Evolutionary conservation across 2,329 filamentous ascomycete genomes (phyloP).

Genomic region (Furcasterigmium furcatum): DNA sequence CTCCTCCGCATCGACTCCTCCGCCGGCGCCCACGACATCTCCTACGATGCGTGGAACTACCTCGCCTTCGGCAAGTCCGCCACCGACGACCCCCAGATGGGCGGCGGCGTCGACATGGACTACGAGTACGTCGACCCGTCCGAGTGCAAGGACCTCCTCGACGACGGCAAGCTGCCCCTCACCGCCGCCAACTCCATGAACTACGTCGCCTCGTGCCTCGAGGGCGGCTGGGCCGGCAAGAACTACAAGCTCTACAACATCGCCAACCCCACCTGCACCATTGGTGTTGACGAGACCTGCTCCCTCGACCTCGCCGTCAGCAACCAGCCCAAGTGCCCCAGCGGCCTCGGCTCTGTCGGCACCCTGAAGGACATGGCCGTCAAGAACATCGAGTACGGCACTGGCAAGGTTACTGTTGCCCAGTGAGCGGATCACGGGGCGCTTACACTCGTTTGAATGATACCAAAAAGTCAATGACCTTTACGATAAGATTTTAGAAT

Average conservation of each 20-base stretch:
- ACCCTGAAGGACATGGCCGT: slow-evolving; percentile 34
- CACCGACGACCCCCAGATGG: slow-evolving; percentile 36
- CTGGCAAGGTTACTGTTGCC: slow-evolving; percentile 30
- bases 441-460: too few species aligned
- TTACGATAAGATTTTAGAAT: too few species aligned
- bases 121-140: slow-evolving; percentile 44
- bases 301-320: slow-evolving; percentile 39
- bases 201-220: slow-evolving; percentile 45
- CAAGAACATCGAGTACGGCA: slow-evolving; percentile 49
- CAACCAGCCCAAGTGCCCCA: slow-evolving; percentile 51
- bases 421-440: too few species aligned
- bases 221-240: slow-evolving; percentile 41
- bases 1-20: slow-evolving; percentile 58
- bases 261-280: slow-evolving; percentile 44
- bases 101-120: slow-evolving; percentile 48
- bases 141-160: slow-evolving; percentile 47
- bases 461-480: too few species aligned
- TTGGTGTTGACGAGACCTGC: slow-evolving; percentile 49
- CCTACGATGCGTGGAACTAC: slow-evolving; percentile 61
- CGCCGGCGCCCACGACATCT: slow-evolving; percentile 54
- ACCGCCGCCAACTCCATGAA: slow-evolving; percentile 56
- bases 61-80: slow-evolving; percentile 49
- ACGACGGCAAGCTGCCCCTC: slow-evolving; percentile 48
- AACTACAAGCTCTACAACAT: slow-evolving; percentile 54
- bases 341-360: slow-evolving; percentile 32